Percentiles rank a stretch among this genome's conserved stretches.
Evolutionary conservation across 2,329 filamentous ascomycete genomes (phyloP).

Genomic region (Alternaria angustiovoidea): DNA sequence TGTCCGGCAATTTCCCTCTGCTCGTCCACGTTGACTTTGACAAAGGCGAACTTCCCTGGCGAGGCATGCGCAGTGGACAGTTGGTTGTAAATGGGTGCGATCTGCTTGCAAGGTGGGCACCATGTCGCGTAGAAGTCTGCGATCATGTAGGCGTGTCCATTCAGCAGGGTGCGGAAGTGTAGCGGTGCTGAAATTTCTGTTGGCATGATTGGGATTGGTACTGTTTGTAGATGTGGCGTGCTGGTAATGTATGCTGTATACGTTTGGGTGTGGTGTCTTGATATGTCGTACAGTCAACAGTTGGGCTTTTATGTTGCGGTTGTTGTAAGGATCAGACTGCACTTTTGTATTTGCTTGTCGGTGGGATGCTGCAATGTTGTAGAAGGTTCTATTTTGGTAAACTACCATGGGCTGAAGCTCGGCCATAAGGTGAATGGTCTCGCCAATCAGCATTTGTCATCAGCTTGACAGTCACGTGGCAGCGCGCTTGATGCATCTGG

Average conservation of each 20-base stretch:
- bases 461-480: slow-evolving; percentile 16
- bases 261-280: slow-evolving; percentile 1
- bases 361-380: slow-evolving; percentile 23
- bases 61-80: slow-evolving; percentile 59
- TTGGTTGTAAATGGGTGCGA: slow-evolving; percentile 61
- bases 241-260: not conserved
- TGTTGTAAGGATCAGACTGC: too few relatives aligned
- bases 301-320: not conserved
- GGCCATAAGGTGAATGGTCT: not conserved
- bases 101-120: slow-evolving; percentile 66
- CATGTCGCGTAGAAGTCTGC: slow-evolving; percentile 64
- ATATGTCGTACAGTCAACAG: not conserved
- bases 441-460: slow-evolving; percentile 34
- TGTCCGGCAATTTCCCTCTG: slow-evolving; percentile 58
- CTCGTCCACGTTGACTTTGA: slow-evolving; percentile 65
- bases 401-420: not conserved
- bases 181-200: slow-evolving; percentile 43
- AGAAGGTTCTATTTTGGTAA: slow-evolving; percentile 28
- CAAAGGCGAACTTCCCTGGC: slow-evolving; percentile 58
- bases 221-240: not conserved
- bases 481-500: slow-evolving; percentile 12
- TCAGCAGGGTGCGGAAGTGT: slow-evolving; percentile 48
- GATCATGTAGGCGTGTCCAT: slow-evolving; percentile 52
- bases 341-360: not conserved
- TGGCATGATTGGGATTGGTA: slow-evolving; percentile 29